Evolutionary conservation across 1,284 basidiomycete genomes (phyloP).

Genomic region (Ceratobasidium sp.): DNA sequence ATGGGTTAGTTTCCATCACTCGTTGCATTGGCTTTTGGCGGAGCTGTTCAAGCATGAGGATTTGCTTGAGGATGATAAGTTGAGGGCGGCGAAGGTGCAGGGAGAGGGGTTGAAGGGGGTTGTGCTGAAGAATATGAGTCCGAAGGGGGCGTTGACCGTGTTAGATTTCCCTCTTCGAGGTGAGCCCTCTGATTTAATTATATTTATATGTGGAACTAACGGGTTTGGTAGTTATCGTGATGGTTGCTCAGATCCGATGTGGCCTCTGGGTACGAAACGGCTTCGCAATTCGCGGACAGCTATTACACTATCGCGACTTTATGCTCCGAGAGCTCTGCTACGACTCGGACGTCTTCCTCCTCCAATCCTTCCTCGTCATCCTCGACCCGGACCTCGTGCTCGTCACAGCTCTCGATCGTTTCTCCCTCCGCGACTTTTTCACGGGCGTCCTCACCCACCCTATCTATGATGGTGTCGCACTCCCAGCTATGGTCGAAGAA

Average conservation of each 20-base stretch:
- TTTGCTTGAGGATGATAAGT: slow-evolving; percentile 68
- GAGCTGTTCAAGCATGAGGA: slow-evolving; percentile 90
- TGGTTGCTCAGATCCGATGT: slow-evolving; percentile 94
- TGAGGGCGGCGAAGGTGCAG: slow-evolving; percentile 66
- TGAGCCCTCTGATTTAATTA: slow-evolving; percentile 58
- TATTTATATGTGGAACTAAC: slow-evolving; percentile 19
- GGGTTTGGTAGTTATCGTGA: slow-evolving; percentile 73
- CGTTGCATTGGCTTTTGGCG: slow-evolving; percentile 91
- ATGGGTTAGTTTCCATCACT: slow-evolving; percentile 94
- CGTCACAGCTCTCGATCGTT: slow-evolving; percentile 90
- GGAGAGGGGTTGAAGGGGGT: slow-evolving; percentile 68
- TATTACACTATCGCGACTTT: slow-evolving; percentile 97
- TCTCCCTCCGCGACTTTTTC: slow-evolving; percentile 86
- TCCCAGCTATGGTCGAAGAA: slow-evolving; percentile 92
- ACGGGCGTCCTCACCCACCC: slow-evolving; percentile 69
- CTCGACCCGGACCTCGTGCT: slow-evolving; percentile 86
- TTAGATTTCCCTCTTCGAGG: slow-evolving; percentile 91
- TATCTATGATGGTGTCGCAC: slow-evolving; percentile 77
- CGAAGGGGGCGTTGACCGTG: slow-evolving; percentile 74
- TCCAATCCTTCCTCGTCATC: slow-evolving; percentile 87
- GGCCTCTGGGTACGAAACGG: slow-evolving; percentile 99
- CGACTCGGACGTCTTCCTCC: slow-evolving; percentile 94
- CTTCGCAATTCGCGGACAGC: slow-evolving; percentile 93
- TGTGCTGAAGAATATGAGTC: slow-evolving; percentile 70
- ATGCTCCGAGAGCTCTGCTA: slow-evolving; percentile 96